phyloP scores from a whole-genome alignment of 2,329 filamentous ascomycete species.

The Apiospora saccharicola region DNA sequence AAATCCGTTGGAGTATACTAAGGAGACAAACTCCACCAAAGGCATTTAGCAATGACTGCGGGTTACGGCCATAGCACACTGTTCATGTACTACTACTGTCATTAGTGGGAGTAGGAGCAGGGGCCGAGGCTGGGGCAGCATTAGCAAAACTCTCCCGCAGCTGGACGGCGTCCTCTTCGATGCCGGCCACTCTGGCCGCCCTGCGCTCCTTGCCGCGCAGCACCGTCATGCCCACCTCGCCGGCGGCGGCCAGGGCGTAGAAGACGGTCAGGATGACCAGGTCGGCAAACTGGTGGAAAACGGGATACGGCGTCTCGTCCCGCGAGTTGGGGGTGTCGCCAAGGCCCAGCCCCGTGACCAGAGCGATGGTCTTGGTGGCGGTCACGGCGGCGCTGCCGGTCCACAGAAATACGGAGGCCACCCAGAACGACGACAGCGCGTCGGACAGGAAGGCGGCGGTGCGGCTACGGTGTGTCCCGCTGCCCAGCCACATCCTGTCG shows the following conservation, averaged over 20 bases:
- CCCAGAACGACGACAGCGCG: slow-evolving; percentile 26
- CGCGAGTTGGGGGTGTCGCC: slow-evolving; percentile 27
- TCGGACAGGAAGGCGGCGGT: slow-evolving; percentile 26
- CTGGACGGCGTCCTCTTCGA: slow-evolving; percentile 25
- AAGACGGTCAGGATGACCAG: slow-evolving; percentile 33
- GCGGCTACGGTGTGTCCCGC: slow-evolving; percentile 27
- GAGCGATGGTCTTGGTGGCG: slow-evolving; percentile 33
- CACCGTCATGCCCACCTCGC: slow-evolving; percentile 29
- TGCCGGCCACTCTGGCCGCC: neutral
- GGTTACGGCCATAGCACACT: neutral
- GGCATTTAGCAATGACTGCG: neutral
- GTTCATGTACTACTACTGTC: neutral
- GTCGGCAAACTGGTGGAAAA: slow-evolving; percentile 36
- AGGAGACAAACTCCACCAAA: neutral
- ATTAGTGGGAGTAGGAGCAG: neutral
- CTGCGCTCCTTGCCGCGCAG: slow-evolving; percentile 19
- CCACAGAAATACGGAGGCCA: slow-evolving; percentile 36
- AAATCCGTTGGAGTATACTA: neutral
- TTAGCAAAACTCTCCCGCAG: slow-evolving; percentile 23
- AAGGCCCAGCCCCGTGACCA: slow-evolving; percentile 27
- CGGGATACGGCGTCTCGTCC: slow-evolving; percentile 32
- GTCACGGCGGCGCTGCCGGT: slow-evolving; percentile 34
- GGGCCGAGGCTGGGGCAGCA: neutral
- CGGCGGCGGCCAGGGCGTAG: slow-evolving; percentile 32
- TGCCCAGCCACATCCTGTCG: slow-evolving; percentile 27